A percentile compares a stretch with the other conserved stretches of the same genome.
Evolutionary conservation across 148 eudicot genomes (phyloP).

Genomic region (Chenopodium berlandieri): DNA sequence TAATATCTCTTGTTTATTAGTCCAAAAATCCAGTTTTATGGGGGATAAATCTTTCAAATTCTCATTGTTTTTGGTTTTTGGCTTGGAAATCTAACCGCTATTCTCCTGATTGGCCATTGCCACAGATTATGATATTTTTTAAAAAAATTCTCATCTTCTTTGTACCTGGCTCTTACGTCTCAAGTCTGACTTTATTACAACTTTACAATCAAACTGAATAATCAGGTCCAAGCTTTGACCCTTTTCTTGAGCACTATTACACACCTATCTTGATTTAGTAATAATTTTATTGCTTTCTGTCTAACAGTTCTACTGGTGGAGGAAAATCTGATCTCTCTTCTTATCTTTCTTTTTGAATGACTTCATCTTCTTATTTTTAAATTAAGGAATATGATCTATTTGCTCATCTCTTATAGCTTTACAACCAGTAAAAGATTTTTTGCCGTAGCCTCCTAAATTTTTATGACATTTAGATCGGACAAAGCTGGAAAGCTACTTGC

Average conservation of each 20-base stretch:
- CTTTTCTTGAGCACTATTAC: background rate
- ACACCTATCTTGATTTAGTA: background rate
- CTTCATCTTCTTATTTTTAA: background rate
- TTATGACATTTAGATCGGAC: constrained; percentile 58
- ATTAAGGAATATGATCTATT: background rate
- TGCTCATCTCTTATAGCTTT: background rate
- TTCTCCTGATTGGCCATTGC: background rate
- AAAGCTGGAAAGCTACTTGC: constrained; percentile 98
- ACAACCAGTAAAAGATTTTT: background rate
- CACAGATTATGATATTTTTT: background rate
- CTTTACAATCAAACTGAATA: background rate
- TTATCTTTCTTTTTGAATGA: background rate
- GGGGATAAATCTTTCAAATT: background rate
- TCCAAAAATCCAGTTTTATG: background rate
- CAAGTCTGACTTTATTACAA: background rate
- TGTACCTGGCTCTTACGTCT: background rate
- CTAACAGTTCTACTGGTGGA: background rate
- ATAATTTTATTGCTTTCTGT: background rate
- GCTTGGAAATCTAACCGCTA: background rate
- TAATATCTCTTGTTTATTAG: background rate
- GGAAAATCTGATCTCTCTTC: background rate
- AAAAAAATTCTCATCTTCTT: background rate
- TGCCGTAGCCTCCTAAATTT: background rate
- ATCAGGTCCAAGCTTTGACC: background rate
- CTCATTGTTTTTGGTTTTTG: background rate